Base-by-base conservation (phyloP, 2,329 filamentous ascomycete species). In the Plectosphaerella sp. region DNA sequence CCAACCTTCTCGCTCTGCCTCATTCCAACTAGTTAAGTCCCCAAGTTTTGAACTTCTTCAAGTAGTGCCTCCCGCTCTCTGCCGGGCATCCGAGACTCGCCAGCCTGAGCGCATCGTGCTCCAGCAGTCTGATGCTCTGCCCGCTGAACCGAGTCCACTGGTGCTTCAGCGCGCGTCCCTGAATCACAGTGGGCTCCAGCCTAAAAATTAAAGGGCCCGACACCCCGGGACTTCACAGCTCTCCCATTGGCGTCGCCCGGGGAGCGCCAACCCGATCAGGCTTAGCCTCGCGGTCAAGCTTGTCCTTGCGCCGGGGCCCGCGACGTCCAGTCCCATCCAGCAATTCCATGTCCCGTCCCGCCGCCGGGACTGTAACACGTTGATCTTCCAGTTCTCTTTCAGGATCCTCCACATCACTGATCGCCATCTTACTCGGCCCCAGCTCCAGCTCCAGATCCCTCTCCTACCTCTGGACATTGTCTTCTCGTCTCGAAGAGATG, bases 281-380 rank as follows among this genome's bases (percentile, higher is more conserved):
- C n/a, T 43, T 43, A 43, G 41, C 41, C 5, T 4, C 16, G 18
- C 16, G 16, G 41, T 43, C 41, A 43, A 43, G 41, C 41, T 43
- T 18, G 18, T 33, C 16, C 41, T 43, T 16, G 41, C 41, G 10
- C 37, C 41, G n/a, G 41, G 16, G n/a, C n/a, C 41, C 41, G 41
- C 41, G 41, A 43, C 41, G 28, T 43, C 10, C n/a, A 43, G 16
- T 43, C 18, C 41, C 7, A 18, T 33, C 28, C 28, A 33, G 28
- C 28, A 33, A 33, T 33, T 33, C 22, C 28, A 33, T 33, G 8
- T 33, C 28, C 28, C 28, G 28, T 33, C 28, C 28, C 28, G 28
- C 28, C 4, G n/a, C 18, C 41, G 41, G 41, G 41, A 33, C 46
- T 48, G 47, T 48, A 48, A 48, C 47, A 48, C 47, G 47, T 48